phyloP scores from a whole-genome alignment of 768 basidiomycete species.

The Sarcomyxa edulis region DNA sequence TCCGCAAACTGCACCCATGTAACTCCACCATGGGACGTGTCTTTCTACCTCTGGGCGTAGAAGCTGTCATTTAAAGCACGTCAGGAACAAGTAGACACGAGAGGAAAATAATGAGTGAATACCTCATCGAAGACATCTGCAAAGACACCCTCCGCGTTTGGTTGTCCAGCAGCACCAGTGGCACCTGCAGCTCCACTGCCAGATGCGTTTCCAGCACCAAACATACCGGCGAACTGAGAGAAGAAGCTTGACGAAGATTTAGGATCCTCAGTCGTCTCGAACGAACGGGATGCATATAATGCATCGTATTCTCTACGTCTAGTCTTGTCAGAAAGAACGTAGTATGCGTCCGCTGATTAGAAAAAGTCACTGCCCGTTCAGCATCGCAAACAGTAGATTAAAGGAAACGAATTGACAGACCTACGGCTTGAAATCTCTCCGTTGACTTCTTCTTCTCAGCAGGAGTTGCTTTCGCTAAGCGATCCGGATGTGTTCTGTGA shows the following conservation, averaged over 20 bases:
- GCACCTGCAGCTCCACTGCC: constrained; percentile 20
- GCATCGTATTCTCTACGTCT: constrained; percentile 70
- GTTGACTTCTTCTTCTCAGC: constrained; percentile 73
- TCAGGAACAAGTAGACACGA: not conserved
- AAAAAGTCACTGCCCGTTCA: constrained; percentile 70
- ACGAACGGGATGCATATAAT: constrained; percentile 51
- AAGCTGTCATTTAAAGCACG: constrained; percentile 39
- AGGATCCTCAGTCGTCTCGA: constrained; percentile 54
- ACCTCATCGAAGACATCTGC: constrained; percentile 92
- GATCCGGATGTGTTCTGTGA: constrained; percentile 82
- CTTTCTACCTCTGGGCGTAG: constrained; percentile 78
- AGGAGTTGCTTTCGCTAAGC: constrained; percentile 63
- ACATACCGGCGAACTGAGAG: constrained; percentile 67
- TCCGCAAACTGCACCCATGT: constrained; percentile 68
- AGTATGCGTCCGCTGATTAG: constrained; percentile 94
- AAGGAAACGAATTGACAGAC: not conserved
- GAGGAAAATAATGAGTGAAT: not conserved
- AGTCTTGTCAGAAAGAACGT: constrained; percentile 78
- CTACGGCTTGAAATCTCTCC: constrained; percentile 72
- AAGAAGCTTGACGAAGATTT: constrained; percentile 73
- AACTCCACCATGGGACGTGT: constrained; percentile 69
- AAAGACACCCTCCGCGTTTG: constrained; percentile 79
- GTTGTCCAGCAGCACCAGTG: constrained; percentile 35
- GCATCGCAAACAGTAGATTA: constrained; percentile 2
- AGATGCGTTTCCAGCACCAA: constrained; percentile 39